These are phyloP conservation scores for Fusarium buxicola DNA, from an alignment of 2,329 filamentous ascomycete genomes.

Conservation along the genomic window DNA sequence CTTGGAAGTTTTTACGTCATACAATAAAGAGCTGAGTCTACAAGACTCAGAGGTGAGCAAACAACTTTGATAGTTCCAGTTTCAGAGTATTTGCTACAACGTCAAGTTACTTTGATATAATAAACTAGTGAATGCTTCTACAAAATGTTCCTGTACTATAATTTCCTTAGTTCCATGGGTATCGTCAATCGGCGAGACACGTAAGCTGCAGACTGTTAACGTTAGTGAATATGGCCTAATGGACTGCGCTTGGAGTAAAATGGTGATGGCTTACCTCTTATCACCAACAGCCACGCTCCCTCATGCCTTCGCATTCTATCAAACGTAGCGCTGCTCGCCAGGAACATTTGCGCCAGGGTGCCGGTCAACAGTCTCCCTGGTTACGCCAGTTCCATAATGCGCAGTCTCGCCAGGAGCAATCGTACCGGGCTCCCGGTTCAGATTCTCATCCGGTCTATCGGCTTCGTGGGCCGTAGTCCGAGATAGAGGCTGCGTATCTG, in stretches of 20 bases:
- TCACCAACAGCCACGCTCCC: not conserved
- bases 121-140: no score
- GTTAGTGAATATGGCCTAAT: not conserved
- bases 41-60: no score
- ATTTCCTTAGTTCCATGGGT: not conserved
- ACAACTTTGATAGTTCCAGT: no score
- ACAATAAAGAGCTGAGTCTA: no score
- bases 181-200: not conserved
- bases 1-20: no score
- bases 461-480: not conserved
- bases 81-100: no score
- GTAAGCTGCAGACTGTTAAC: not conserved
- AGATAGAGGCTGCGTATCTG: not conserved
- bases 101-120: no score
- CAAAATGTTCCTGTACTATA: no score
- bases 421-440: constrained; percentile 22
- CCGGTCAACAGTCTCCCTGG: not conserved
- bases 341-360: not conserved
- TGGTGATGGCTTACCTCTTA: not conserved
- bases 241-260: no score
- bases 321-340: not conserved
- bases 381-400: constrained; percentile 17
- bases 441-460: constrained; percentile 14
- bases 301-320: accelerated
- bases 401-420: constrained; percentile 10